Base-by-base conservation (phyloP, 2,329 filamentous ascomycete genomes). In the Didymellaceae sp. region DNA sequence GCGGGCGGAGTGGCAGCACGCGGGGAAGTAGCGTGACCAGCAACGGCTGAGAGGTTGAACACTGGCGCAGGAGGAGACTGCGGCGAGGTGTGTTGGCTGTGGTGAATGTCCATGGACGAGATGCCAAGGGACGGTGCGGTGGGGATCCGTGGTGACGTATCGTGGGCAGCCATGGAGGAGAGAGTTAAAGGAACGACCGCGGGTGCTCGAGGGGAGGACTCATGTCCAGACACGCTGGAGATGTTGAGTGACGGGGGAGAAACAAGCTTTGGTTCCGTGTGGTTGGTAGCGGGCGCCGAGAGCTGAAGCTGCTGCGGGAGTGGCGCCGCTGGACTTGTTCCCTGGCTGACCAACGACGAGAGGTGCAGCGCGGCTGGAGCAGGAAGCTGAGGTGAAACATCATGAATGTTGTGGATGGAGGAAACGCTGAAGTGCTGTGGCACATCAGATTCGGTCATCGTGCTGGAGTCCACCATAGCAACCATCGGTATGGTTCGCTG, bases 361-460 rank as follows among this genome's bases (percentile, higher is more conserved):
- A 67, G 40, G 25, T 59, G 47, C 22, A 63, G 52, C 18, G 44
- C 42, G 25, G 58, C 31, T 32, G 54, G 51, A 16, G 24, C 32
- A 34, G 63, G 52, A 25, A 54, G 61, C 40, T 63, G 59, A n/a
- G 63, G 58, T 26, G 57, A 50, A 34, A 67, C 70, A 43, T 52
- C 32, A 16, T 65, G 55, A 44, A 69, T 66, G 16, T 60, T 63
- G 22, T 60, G 59, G 18, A 74, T 55, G 6, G 64, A 62, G 6
- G 71, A 71, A 30, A 66, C 47, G 28, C 47, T 45, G 13, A 63
- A 56, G 17, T 57, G 57, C 42, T 73, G 67, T 21, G 76, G 76
- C 50, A 76, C 72, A 80, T 79, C 82, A 18, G 81, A 77, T 41
- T 87, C 84, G 6, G 84, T 87, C 83, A 86, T 87, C 57, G 81